A percentile compares a stretch with the other conserved stretches of the same genome.
Conservation (phyloP, 495 filamentous ascomycete species). For the Aspergillus cristatus region DNA sequence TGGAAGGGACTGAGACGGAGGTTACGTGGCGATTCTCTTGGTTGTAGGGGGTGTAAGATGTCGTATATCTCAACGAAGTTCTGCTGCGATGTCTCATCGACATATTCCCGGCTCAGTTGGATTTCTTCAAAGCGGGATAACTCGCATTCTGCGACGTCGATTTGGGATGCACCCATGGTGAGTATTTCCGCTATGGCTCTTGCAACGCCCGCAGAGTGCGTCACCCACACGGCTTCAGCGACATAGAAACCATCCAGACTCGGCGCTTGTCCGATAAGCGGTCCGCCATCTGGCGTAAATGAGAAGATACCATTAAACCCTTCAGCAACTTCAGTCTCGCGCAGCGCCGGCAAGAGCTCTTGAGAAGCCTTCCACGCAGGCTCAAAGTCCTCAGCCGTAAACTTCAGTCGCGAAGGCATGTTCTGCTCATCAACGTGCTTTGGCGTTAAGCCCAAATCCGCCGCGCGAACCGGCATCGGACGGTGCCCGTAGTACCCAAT, state of each 20-base stretch:
- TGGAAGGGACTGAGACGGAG: conserved; percentile 40
- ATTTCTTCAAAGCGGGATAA: conserved; percentile 41
- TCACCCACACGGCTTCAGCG: conserved; percentile 48
- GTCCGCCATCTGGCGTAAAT: conserved; percentile 44
- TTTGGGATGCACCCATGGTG: conserved; percentile 33
- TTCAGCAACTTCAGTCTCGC: conserved; percentile 31
- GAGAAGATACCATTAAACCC: conserved; percentile 47
- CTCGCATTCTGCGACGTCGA: conserved; percentile 41
- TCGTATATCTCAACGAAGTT: conserved; percentile 47
- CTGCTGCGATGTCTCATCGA: conserved; percentile 38
- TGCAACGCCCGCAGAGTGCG: conserved; percentile 45
- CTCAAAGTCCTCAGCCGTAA: conserved; percentile 39
- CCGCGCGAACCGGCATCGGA: conserved; percentile 40
- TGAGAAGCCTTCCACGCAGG: conserved; percentile 39
- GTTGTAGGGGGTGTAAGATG: conserved; percentile 41
- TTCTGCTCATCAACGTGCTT: conserved; percentile 38
- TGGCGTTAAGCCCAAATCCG: conserved; percentile 30
- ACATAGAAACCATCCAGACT: conserved; percentile 43
- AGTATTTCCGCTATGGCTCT: conserved; percentile 40
- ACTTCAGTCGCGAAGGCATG: conserved; percentile 43
- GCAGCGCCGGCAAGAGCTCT: conserved; percentile 33
- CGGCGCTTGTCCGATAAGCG: conserved; percentile 38
- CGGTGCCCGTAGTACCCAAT: conserved; percentile 46
- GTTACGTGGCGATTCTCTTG: conserved; percentile 35
- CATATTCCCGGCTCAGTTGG: conserved; percentile 33